phyloP scores from a whole-genome alignment of 176 grass and related monocot genomes.

The Bothriochloa decipiens region DNA sequence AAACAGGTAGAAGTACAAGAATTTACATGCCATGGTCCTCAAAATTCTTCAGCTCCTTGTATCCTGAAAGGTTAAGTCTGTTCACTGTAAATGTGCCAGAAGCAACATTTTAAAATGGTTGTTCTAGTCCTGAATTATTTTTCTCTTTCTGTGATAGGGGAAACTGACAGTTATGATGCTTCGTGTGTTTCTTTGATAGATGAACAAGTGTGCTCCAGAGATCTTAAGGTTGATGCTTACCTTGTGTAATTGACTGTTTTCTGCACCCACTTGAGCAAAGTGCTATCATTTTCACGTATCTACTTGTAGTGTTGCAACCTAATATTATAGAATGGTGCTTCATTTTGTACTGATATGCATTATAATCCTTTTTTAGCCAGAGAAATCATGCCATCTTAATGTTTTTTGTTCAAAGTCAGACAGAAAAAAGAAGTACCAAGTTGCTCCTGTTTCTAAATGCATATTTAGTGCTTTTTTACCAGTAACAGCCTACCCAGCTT shows the following conservation, averaged over 20 bases:
- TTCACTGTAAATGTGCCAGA: slow-evolving; percentile 5
- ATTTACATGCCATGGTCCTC: slow-evolving; percentile 3
- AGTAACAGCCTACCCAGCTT: neutral
- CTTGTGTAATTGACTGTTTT: neutral
- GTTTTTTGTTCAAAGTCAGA: neutral
- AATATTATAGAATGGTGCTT: neutral
- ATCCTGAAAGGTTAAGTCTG: slow-evolving; percentile 36
- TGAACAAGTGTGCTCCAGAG: slow-evolving; percentile 34
- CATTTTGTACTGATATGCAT: slow-evolving; percentile 25
- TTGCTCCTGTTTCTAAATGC: slow-evolving; percentile 23
- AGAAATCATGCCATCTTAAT: slow-evolving; percentile 20
- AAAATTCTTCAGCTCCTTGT: slow-evolving; percentile 25
- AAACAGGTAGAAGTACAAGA: slow-evolving; percentile 35
- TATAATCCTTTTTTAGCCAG: slow-evolving; percentile 34
- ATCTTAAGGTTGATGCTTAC: slow-evolving; percentile 39
- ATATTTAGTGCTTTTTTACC: neutral
- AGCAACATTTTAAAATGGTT: slow-evolving; percentile 13
- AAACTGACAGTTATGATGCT: slow-evolving; percentile 19
- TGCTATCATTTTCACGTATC: neutral
- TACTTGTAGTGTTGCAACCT: neutral
- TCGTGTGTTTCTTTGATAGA: slow-evolving; percentile 30
- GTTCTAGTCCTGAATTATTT: slow-evolving; percentile 12
- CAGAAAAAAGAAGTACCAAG: slow-evolving; percentile 16
- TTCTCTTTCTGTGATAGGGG: slow-evolving; percentile 29
- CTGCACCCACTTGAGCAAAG: neutral